Conservation (phyloP, 176 grass and related monocot species). For the Lolium rigidum region DNA sequence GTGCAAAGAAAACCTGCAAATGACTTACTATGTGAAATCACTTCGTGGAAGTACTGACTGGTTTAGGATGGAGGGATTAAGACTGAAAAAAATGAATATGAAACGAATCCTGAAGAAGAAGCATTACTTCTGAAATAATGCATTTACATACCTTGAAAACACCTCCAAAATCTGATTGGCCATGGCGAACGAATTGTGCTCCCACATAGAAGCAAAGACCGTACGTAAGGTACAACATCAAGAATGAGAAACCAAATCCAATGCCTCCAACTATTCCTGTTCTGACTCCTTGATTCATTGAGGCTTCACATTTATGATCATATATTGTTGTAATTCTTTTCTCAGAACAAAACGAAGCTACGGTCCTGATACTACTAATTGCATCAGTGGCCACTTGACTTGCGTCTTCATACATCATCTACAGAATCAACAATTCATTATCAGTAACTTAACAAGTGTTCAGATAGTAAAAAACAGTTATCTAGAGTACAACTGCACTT, state of each 20-base stretch:
- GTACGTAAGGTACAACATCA: constrained; percentile 67
- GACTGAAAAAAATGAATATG: neutral
- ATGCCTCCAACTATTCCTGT: constrained; percentile 68
- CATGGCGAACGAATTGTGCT: constrained; percentile 60
- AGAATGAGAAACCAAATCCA: constrained; percentile 81
- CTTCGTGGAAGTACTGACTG: neutral
- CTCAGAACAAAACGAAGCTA: constrained; percentile 76
- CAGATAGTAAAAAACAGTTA: neutral
- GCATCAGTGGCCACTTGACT: constrained; percentile 85
- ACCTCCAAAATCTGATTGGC: constrained; percentile 50
- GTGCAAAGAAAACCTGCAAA: constrained; percentile 80
- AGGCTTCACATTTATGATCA: constrained; percentile 69
- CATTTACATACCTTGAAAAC: constrained; percentile 70
- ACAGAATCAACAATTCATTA: constrained; percentile 17
- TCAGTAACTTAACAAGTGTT: constrained; percentile 2
- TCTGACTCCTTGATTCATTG: constrained; percentile 64
- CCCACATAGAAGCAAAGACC: constrained; percentile 85
- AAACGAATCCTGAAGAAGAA: neutral
- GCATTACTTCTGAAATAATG: neutral
- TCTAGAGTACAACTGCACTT: constrained; percentile 3
- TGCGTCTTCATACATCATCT: constrained; percentile 85
- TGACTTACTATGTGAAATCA: constrained; percentile 15
- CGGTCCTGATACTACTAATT: constrained; percentile 75
- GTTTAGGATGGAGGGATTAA: constrained; percentile 23
- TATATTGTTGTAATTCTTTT: constrained; percentile 68